Evolutionary conservation across 768 basidiomycete genomes (phyloP), one percentile per base, ranked within the genome.

Genomic region (Lactarius hatsudake): DNA sequence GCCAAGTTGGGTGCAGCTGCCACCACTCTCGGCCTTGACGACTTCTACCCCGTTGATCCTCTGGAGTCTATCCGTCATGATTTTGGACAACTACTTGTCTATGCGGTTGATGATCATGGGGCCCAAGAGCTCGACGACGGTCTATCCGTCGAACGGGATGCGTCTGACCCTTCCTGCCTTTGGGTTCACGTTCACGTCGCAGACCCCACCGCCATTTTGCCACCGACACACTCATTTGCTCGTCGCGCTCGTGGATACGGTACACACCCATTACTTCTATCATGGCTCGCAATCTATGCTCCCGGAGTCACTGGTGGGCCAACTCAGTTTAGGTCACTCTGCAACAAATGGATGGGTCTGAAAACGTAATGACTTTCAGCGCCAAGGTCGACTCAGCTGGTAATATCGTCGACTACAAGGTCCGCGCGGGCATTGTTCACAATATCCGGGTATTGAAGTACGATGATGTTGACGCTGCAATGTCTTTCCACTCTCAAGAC

Each of bases 161-260:
- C 83, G 5, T 77, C 78, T 4, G 86, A 90, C 58, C 84, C 86
- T 2, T 83, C 81, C 18, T 81, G 76, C 23, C 74, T 78, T 55
- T 98, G 97, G 96, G 74, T 96, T 13, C 96, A 98, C 72, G 81
- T 90, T 30, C 97, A 98, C 74, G 83, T 99, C 64, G 96, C 97
- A 12, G 97, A 99, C 75, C 96, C 96, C 0, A 94, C 93, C 1
- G 80, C 88, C 13, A 71, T 89, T 58, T 81, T 99, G 30, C 89
- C 88, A 23, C 91, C 90, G 0, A 81, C 81, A 1, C 89, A 96
- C 74, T 71, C 78, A 7, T 73, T 94, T 2, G 82, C 90, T 1
- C 76, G 80, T 32, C 76, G 80, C 5, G 96, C 96, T 0, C 79
- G 81, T 5, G 72, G 72, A 78, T 55, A 78, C 81, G 64, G 79